Conservation (phyloP, 2,329 filamentous ascomycete species). For the Aspergillus hortae region DNA sequence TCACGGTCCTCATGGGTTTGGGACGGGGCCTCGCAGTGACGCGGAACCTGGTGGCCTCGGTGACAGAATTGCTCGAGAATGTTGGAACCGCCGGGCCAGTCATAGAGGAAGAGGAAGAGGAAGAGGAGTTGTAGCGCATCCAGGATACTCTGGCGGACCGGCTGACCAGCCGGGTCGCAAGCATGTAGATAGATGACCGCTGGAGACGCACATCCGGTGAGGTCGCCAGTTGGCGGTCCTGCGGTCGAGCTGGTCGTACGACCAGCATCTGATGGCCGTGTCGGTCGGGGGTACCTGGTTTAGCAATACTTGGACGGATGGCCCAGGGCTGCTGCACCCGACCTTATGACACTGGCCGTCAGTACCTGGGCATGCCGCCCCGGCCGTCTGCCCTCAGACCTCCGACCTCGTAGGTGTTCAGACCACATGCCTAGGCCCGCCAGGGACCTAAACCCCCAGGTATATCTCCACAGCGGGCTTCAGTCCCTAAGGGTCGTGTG, state of each 20-base stretch:
- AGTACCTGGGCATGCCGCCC: background rate
- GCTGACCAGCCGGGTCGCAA: constrained; percentile 7
- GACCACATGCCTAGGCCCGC: constrained; percentile 2
- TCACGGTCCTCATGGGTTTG: constrained; percentile 17
- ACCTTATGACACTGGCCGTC: background rate
- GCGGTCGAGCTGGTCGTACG: background rate
- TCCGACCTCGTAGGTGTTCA: background rate
- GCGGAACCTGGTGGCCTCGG: constrained; percentile 12
- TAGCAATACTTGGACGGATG: background rate
- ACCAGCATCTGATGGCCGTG: background rate
- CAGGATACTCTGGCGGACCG: constrained; percentile 1
- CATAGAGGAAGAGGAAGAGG: no score
- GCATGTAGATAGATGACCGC: constrained; percentile 1
- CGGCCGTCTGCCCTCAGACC: background rate
- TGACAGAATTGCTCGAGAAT: constrained; percentile 11
- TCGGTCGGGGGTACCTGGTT: background rate
- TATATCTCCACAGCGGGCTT: background rate
- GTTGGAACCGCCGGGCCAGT: background rate
- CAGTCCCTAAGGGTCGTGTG: background rate
- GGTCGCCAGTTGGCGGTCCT: constrained; percentile 4
- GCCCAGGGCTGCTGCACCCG: background rate
- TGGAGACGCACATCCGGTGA: background rate
- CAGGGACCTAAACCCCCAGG: background rate
- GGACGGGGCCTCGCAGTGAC: constrained; percentile 14
- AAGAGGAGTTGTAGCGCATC: background rate